phyloP scores from a whole-genome alignment of 2,329 filamentous ascomycete genomes.

The Cadophora malorum region DNA sequence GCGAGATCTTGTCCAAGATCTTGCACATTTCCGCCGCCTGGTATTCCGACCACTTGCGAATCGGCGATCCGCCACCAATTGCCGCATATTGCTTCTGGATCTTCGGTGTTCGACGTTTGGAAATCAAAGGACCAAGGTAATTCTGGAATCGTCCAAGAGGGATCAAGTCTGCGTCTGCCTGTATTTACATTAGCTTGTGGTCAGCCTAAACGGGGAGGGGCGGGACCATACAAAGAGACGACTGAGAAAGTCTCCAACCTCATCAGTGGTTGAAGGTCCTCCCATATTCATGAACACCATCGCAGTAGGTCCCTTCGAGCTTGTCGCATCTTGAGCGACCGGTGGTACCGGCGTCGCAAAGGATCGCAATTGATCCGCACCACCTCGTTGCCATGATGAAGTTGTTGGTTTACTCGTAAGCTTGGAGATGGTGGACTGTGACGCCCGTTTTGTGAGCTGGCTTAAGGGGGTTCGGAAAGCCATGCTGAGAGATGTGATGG shows the following conservation, averaged over 20 bases:
- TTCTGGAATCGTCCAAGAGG: conserved; percentile 91
- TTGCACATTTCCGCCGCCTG: conserved; percentile 97
- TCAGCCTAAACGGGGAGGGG: conserved; percentile 8
- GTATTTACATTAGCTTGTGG: conserved; percentile 29
- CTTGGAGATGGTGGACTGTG: conserved; percentile 38
- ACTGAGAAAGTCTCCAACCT: conserved; percentile 89
- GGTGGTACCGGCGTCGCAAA: conserved; percentile 73
- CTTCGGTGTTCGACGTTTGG: conserved; percentile 87
- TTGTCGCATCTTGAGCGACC: conserved; percentile 77
- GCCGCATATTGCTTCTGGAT: conserved; percentile 95
- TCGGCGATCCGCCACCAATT: conserved; percentile 97
- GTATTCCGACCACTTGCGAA: conserved; percentile 96
- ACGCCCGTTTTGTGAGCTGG: conserved; percentile 43
- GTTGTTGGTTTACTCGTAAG: conserved; percentile 43
- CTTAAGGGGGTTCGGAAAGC: conserved; percentile 48
- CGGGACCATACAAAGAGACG: conserved; percentile 79
- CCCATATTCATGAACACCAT: conserved; percentile 99
- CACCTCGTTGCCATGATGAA: conserved; percentile 47
- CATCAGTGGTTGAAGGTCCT: conserved; percentile 84
- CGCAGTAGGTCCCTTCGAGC: conserved; percentile 82
- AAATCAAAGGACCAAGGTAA: conserved; percentile 89
- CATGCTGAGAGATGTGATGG: conserved; percentile 45
- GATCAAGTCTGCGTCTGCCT: conserved; percentile 94
- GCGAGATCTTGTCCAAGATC: conserved; percentile 87
- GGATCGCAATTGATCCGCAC: conserved; percentile 48